These are phyloP conservation scores for Tuber indicum DNA, from an alignment of 495 filamentous ascomycete genomes.

Conservation along the genomic window DNA sequence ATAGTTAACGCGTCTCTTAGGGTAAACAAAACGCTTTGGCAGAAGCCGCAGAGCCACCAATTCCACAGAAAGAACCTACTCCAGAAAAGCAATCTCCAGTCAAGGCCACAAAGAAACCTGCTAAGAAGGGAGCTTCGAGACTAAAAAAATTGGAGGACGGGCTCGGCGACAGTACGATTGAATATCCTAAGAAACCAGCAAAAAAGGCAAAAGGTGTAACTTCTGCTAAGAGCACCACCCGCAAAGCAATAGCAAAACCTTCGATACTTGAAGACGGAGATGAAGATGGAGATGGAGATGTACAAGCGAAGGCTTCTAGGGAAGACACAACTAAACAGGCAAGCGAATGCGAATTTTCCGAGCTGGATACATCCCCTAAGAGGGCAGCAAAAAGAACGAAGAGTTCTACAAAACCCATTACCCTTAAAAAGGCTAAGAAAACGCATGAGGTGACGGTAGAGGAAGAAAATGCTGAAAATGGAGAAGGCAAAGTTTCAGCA, in stretches of 20 bases:
- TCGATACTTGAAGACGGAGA: conserved; percentile 24
- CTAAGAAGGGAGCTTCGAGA: conserved; percentile 22
- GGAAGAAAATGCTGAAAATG: conserved; percentile 42
- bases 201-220: conserved; percentile 14
- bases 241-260: conserved; percentile 20
- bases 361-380: conserved; percentile 26
- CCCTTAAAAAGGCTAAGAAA: conserved; percentile 14
- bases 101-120: conserved; percentile 32
- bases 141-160: conserved; percentile 11
- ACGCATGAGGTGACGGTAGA: conserved; percentile 36
- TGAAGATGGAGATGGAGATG: not conserved
- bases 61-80: conserved; percentile 6
- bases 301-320: not conserved
- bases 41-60: conserved; percentile 12
- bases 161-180: conserved; percentile 11
- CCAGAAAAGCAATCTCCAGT: conserved; percentile 24
- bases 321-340: not conserved
- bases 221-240: conserved; percentile 13
- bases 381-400: conserved; percentile 15
- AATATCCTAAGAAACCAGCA: conserved; percentile 6
- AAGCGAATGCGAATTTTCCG: conserved; percentile 33
- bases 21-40: conserved; percentile 10
- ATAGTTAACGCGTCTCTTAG: conserved; percentile 26
- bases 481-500: conserved; percentile 35
- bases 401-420: conserved; percentile 8